phyloP scores from a whole-genome alignment of 2,329 filamentous ascomycete genomes.

The Neonectria punicea region DNA sequence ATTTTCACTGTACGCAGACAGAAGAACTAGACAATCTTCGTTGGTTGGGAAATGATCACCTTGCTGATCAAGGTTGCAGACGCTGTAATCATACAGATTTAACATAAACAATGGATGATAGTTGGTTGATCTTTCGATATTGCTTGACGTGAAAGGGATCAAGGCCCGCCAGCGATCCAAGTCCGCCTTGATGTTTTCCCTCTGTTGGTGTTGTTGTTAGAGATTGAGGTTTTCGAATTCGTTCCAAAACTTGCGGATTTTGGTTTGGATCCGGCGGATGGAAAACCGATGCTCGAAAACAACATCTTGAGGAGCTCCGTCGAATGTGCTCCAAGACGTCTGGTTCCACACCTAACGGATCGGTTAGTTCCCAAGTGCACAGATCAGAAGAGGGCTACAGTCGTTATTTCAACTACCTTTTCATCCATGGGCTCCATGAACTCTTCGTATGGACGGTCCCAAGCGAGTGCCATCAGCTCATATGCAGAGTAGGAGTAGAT shows the following conservation, averaged over 20 bases:
- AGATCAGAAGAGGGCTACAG: neutral
- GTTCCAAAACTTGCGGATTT: neutral
- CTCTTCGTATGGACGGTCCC: neutral
- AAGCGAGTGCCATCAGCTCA: neutral
- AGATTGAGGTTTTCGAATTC: neutral
- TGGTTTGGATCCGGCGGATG: neutral
- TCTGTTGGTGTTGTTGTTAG: neutral
- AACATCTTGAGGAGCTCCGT: neutral
- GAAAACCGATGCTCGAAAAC: neutral
- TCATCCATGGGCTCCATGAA: neutral
- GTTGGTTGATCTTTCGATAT: neutral
- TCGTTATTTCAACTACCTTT: neutral
- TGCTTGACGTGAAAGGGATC: constrained; percentile 1
- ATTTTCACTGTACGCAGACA: neutral
- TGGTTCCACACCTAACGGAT: neutral
- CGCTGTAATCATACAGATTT: neutral
- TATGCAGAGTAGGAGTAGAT: constrained; percentile 1
- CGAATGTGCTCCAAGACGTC: neutral
- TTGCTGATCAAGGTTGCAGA: constrained; percentile 1
- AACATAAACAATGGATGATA: neutral
- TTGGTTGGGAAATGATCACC: neutral
- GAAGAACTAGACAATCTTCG: neutral
- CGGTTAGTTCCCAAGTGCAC: neutral
- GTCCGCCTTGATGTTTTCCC: neutral
- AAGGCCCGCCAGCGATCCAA: neutral